Base-by-base conservation (phyloP, 495 filamentous ascomycete species). In the Trypethelium eluteriae region DNA sequence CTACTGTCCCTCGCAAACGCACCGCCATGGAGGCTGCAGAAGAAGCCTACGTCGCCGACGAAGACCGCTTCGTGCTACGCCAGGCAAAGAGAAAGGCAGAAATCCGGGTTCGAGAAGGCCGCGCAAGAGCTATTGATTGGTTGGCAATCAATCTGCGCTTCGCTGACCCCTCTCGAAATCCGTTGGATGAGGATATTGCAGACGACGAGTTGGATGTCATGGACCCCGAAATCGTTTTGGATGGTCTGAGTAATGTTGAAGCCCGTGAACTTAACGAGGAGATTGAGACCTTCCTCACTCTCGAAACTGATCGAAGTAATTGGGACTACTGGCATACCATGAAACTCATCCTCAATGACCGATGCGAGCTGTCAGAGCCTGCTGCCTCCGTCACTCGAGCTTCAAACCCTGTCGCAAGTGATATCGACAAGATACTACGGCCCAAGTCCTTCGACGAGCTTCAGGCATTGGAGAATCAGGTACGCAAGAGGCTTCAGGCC, bases 61-160 rank as follows among this genome's bases (percentile, higher is more conserved):
- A 99, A 76, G 94, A 98, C 78, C 84, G 88, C 64, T 99, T 99
- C 73, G 94, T 99, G 32, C 80, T 99, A 69, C 92, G 93, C 75
- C 94, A 99, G 75, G 89, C 94, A 36, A 98, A 97, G 79, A 98
- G 95, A 80, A 98, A 97, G 80, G 93, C 94, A 46, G 90, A 92
- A 71, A 96, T 99, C 66, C 87, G 94, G 5, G 92, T 98, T n/a
- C 90, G 92, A 69, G 93, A 95, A 76, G 89, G 88, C 14, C 86
- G 94, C 66, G 93, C 93, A 62, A 92, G 90, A 75, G 89, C 93
- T 12, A 93, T 98, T 75, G 94, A 99, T 79, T 95, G 91, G 86
- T 84, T 99, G 49, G 92, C 95, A 0, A 93, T 97, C 65, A 96
- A 88, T 64, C 77, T 99, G 47, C 86, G 91, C 62, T 87, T 93